phyloP scores from a whole-genome alignment of 805 yeast species.

The Nakazawaea pomicola region DNA sequence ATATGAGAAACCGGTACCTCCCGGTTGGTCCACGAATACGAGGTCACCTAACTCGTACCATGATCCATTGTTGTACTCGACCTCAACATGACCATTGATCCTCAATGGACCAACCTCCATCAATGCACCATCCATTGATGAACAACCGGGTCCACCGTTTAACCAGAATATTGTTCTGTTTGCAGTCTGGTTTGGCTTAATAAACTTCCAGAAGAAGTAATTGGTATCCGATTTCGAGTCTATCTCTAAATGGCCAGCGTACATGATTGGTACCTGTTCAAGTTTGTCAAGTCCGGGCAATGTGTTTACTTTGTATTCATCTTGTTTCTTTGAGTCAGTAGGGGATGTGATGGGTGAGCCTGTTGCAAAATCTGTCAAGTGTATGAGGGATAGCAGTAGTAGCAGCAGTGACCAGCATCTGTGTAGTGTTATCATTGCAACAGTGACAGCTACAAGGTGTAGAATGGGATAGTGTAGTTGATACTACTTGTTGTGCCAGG shows the following conservation, averaged over 20 bases:
- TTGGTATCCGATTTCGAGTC: conserved; percentile 47
- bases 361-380: no score
- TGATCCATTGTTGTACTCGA: conserved; percentile 61
- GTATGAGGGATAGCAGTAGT: no score
- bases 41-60: conserved; percentile 82
- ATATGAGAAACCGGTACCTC: conserved; percentile 86
- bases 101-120: conserved; percentile 91
- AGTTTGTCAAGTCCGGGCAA: conserved; percentile 24
- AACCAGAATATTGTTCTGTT: conserved; percentile 68
- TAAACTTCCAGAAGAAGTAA: conserved; percentile 76
- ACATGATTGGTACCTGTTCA: conserved; percentile 44
- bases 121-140: conserved; percentile 95
- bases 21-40: conserved; percentile 90
- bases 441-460: no score
- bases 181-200: conserved; percentile 18
- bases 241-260: conserved; percentile 62
- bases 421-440: no score
- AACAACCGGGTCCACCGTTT: conserved; percentile 98
- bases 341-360: no score
- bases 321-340: neutral
- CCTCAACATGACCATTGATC: conserved; percentile 36
- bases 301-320: conserved; percentile 16
- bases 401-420: no score
- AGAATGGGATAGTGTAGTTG: no score
- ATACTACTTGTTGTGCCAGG: no score